Evolutionary conservation across 2,329 filamentous ascomycete species (phyloP), one percentile per base, ranked within the genome.

Genomic region (Sarocladium strictum): DNA sequence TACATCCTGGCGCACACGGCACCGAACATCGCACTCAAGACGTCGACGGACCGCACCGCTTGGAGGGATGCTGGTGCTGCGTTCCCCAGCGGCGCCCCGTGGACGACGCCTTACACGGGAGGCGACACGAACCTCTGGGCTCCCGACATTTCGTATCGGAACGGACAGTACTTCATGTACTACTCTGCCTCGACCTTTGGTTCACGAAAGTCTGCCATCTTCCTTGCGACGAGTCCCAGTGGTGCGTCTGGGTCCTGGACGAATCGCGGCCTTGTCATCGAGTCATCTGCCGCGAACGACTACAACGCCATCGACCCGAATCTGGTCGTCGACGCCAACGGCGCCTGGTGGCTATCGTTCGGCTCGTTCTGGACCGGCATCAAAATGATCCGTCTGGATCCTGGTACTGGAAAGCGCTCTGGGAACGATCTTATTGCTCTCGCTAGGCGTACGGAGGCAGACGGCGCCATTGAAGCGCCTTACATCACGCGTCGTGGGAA

Each of bases 91-190:
- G 65, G 65, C 2, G 65, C 65, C 6, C 58, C 66, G 0, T 68
- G 65, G 65, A 68, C 65, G 0, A 65, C 61, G 0, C 54, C 61
- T 15, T 68, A 67, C 45, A 67, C 65, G 24, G 55, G 56, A 2
- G 64, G 64, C 26, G 64, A 61, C 1, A 59, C 56, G 55, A 68
- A 67, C 38, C 66, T 68, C 32, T 72, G 56, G 79, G 82, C 83
- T 0, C 83, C 83, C 0, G 81, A 85, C 59, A 75, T 81, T 5
- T 68, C 72, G 1, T 68, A 63, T 58, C 65, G 60, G 26, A 64
- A 67, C 51, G 64, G 61, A 0, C 55, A 61, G 55, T 68, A 66
- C 61, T 67, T 62, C 33, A 45, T 68, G 27, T 68, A 68, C 63
- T 68, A 68, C 59, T 68, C 65, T 0, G 65, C 65, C 1, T 68